A percentile compares a stretch with the other conserved stretches of the same genome.
These are phyloP conservation scores for Elongisporangium anandrum DNA, from an alignment of 352 stramenopile genomes.

Conservation along the genomic window DNA sequence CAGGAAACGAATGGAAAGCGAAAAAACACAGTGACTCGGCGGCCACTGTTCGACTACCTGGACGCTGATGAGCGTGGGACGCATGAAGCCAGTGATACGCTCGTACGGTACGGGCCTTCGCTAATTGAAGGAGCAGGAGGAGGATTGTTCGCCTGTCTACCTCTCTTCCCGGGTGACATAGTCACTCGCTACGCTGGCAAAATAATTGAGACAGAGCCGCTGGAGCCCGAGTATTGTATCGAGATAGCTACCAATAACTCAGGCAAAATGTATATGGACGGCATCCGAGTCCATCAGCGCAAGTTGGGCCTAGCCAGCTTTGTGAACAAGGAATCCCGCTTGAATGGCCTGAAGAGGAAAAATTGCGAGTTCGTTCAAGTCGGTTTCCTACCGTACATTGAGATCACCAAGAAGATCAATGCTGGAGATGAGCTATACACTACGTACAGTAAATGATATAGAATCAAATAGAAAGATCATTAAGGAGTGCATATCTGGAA, in stretches of 20 bases:
- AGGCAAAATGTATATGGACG: background rate
- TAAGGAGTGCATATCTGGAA: no score
- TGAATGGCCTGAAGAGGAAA: background rate
- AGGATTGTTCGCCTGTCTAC: background rate
- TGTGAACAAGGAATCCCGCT: background rate
- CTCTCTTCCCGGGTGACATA: background rate
- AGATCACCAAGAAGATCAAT: conserved; percentile 3
- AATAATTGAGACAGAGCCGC: background rate
- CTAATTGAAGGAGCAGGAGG: background rate
- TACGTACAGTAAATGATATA: background rate
- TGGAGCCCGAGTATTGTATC: background rate
- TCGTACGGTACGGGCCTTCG: no score
- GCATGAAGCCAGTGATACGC: no score
- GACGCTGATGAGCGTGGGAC: no score
- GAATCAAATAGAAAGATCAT: background rate
- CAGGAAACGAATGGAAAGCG: no score
- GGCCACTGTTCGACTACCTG: no score
- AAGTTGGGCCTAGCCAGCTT: background rate
- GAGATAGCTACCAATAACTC: no score
- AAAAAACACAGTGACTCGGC: no score
- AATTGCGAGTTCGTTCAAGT: background rate
- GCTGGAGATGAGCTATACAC: conserved; percentile 4
- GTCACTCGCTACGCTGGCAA: conserved; percentile 1
- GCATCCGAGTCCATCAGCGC: background rate
- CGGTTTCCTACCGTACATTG: background rate